Evolutionary conservation across 352 stramenopile genomes (phyloP).

Genomic region (Phytophthora crassamura): DNA sequence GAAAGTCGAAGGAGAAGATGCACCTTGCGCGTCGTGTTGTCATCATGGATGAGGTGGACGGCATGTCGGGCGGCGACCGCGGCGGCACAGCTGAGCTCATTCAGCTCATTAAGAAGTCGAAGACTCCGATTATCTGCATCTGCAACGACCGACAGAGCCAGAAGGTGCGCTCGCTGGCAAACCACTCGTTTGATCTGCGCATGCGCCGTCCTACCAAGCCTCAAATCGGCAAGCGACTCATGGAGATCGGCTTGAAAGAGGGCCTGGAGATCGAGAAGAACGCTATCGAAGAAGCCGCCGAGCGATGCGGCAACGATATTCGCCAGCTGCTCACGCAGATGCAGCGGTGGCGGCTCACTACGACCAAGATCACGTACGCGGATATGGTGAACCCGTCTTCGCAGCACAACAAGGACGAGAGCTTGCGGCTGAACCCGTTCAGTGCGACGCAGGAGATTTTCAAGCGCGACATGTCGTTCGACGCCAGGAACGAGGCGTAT

Average conservation of each 20-base stretch:
- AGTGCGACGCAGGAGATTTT: slow-evolving; percentile 95
- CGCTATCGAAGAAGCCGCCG: slow-evolving; percentile 96
- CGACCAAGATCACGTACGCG: slow-evolving; percentile 83
- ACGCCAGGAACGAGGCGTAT: slow-evolving; percentile 95
- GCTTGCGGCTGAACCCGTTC: slow-evolving; percentile 95
- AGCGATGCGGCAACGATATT: slow-evolving; percentile 98
- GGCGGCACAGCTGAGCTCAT: slow-evolving; percentile 99
- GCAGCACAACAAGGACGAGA: slow-evolving; percentile 93
- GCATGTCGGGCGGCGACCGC: slow-evolving; percentile 97
- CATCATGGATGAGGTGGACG: slow-evolving; percentile 99
- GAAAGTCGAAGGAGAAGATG: slow-evolving; percentile 58
- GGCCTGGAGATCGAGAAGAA: slow-evolving; percentile 96
- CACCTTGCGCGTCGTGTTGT: slow-evolving; percentile 91
- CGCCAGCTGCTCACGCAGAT: slow-evolving; percentile 97
- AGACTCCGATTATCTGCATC: slow-evolving; percentile 99
- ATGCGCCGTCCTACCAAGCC: slow-evolving; percentile 95
- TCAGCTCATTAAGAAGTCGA: slow-evolving; percentile 98
- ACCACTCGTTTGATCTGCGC: slow-evolving; percentile 97
- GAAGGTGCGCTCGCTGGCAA: slow-evolving; percentile 96
- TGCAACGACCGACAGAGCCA: slow-evolving; percentile 98
- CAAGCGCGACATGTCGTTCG: slow-evolving; percentile 78
- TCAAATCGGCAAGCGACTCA: slow-evolving; percentile 92
- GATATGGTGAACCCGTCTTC: slow-evolving; percentile 84
- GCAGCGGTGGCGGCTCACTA: slow-evolving; percentile 95
- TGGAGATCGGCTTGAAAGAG: slow-evolving; percentile 92